Conservation (phyloP, 345 rosid genomes). For the Populus ilicifolia region DNA sequence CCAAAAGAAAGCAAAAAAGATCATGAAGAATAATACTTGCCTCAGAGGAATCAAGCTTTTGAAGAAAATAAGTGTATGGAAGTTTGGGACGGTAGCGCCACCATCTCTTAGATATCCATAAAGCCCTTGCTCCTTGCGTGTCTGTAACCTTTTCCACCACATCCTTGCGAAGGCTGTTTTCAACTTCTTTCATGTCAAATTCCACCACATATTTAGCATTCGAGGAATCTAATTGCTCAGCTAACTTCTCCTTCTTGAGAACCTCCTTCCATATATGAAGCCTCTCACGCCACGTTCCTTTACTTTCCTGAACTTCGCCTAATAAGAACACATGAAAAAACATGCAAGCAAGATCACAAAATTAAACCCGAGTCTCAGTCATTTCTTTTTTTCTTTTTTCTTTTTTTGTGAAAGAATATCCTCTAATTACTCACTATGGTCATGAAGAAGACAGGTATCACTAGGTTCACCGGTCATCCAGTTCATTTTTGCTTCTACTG, state of each 20-base stretch:
- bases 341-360: neutral
- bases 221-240: constrained; percentile 57
- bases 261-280: constrained; percentile 69
- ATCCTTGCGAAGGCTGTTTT: constrained; percentile 85
- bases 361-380: neutral
- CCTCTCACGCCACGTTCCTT: constrained; percentile 73
- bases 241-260: constrained; percentile 58
- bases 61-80: constrained; percentile 87
- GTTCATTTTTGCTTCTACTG: too few species aligned
- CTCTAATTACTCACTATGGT: too few species aligned
- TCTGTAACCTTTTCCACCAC: constrained; percentile 55
- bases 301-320: constrained; percentile 45
- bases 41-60: constrained; percentile 88
- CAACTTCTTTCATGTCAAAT: constrained; percentile 96
- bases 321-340: constrained; percentile 19
- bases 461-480: too few species aligned
- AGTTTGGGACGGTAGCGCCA: constrained; percentile 94
- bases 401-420: too few species aligned
- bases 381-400: too few species aligned
- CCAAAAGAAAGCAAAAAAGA: neutral
- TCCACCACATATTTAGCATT: constrained; percentile 79
- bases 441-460: too few species aligned
- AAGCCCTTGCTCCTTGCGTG: constrained; percentile 67
- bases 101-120: constrained; percentile 98
- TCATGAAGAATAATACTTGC: constrained; percentile 28